Evolutionary conservation across 2,329 filamentous ascomycete genomes (phyloP), one percentile per base, ranked within the genome.

Genomic region (Fonsecaea monophora): DNA sequence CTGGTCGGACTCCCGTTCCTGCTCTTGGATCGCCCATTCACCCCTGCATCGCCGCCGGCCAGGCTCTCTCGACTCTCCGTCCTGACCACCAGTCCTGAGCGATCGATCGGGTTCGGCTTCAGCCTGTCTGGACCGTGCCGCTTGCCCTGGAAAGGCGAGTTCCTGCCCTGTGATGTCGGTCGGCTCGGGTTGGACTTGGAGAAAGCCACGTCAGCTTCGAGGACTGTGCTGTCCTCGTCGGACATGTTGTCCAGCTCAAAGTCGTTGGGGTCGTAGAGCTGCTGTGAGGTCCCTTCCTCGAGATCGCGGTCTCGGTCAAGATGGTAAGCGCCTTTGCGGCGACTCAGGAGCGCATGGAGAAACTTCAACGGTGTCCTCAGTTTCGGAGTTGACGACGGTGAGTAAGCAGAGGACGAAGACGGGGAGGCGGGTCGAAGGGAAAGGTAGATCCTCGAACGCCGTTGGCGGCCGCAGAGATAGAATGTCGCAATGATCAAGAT

Each of bases 241-340:
- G 68, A 86, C 8, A 87, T 79, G 15, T 88, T 88, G 34, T 86
- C 87, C 1, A 97, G 85, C 76, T 97, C 94, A 75, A 96, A 94
- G 50, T 92, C 90, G 62, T 86, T 79, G 1, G 80, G 71, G 56
- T 73, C 65, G 38, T 73, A 68, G 13, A 74, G 70, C 15, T 68
- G 62, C 34, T 54, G 81, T 10, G 62, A 37, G 10, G 60, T 38
- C 3, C 91, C 93, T 72, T 94, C 91, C 79, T 97, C 93, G 60
- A 96, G 80, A 2, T 97, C 90, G 35, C 92, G 89, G 2, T 97
- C 89, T 37, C 92, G 88, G 75, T 97, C 94, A 75, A 97, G 97
- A 2, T 85, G 82, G 18, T 37, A 7, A 82, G 79, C 4, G 70
- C 63, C 21, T 34, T 61, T 55, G 13, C 71, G 74, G 6, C 77